A percentile compares a stretch with the other conserved stretches of the same genome.
These are phyloP conservation scores for Pyrrhoderma noxium DNA, from an alignment of 1,284 basidiomycete species.

Conservation along the genomic window DNA sequence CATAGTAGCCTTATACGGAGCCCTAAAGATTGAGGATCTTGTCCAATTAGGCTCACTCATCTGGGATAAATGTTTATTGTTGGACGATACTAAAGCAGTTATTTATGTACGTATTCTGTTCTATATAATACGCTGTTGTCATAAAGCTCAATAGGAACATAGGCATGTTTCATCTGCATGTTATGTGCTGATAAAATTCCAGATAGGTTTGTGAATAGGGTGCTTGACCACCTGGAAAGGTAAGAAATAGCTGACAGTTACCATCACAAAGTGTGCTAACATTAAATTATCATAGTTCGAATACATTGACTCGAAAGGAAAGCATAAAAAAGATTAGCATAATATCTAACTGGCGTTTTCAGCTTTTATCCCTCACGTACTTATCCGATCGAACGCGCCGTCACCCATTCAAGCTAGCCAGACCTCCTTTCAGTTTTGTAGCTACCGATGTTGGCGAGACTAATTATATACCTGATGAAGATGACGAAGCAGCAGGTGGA, in stretches of 20 bases:
- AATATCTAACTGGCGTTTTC: slow-evolving; percentile 57
- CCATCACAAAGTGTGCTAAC: neutral
- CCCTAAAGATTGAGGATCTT: slow-evolving; percentile 44
- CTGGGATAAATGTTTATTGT: slow-evolving; percentile 49
- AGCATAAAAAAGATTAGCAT: slow-evolving; percentile 47
- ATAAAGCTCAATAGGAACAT: slow-evolving; percentile 1
- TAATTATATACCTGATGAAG: slow-evolving; percentile 47
- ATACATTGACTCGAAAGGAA: slow-evolving; percentile 37
- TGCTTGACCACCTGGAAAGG: slow-evolving; percentile 4
- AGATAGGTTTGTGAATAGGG: slow-evolving; percentile 34
- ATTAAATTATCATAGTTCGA: slow-evolving; percentile 31
- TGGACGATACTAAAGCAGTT: slow-evolving; percentile 34
- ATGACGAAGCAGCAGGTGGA: slow-evolving; percentile 43
- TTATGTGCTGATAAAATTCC: slow-evolving; percentile 60
- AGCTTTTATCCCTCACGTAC: slow-evolving; percentile 53
- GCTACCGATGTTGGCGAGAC: slow-evolving; percentile 63
- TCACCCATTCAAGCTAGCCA: slow-evolving; percentile 57
- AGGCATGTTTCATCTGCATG: slow-evolving; percentile 66
- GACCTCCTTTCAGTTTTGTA: slow-evolving; percentile 57
- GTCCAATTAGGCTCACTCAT: slow-evolving; percentile 40
- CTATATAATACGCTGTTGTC: neutral
- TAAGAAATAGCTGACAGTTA: slow-evolving; percentile 1
- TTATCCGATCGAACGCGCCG: slow-evolving; percentile 52
- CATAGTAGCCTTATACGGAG: slow-evolving; percentile 50
- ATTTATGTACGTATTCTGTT: slow-evolving; percentile 40